Percentiles rank a stretch among this genome's conserved stretches.
These are phyloP conservation scores for Lactifluus subvellereus DNA, from an alignment of 768 basidiomycete species.

Conservation along the genomic window DNA sequence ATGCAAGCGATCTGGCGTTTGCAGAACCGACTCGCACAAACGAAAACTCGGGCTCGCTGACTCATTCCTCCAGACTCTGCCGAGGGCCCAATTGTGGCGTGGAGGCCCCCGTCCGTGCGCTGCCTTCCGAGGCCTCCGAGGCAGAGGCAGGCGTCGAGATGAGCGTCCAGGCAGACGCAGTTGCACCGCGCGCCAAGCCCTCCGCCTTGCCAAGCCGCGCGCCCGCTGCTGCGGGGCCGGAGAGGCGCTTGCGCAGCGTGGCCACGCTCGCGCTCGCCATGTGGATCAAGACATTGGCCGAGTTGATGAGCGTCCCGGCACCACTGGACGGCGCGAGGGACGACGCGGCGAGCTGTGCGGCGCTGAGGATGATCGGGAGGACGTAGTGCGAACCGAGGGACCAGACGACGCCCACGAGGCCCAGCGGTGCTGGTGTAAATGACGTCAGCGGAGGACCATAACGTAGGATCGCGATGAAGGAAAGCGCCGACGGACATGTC, in stretches of 20 bases:
- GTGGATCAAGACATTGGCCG: conserved; percentile 11
- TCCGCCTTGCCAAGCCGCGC: background rate
- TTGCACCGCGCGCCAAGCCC: background rate
- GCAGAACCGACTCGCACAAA: too few species aligned
- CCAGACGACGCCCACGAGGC: background rate
- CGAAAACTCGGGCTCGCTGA: too few species aligned
- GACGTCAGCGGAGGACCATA: background rate
- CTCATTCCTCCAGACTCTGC: too few species aligned
- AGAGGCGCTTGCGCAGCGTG: background rate
- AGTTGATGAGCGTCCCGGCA: background rate
- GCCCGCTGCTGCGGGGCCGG: background rate
- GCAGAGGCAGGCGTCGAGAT: background rate
- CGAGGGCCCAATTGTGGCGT: too few species aligned
- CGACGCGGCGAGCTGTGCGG: background rate
- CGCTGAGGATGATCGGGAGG: conserved; percentile 1
- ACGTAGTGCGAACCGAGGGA: conserved; percentile 2
- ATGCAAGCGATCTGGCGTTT: too few species aligned
- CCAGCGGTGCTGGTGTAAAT: background rate
- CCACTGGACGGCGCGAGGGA: background rate
- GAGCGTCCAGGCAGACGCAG: background rate
- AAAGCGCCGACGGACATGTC: background rate
- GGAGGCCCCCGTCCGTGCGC: background rate
- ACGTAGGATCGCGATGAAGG: background rate
- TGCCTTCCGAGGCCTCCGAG: background rate
- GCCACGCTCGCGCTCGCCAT: conserved; percentile 4